Evolutionary conservation across 164 flowering plant genomes (phyloP).

Genomic region (Umbilicus rupestris): DNA sequence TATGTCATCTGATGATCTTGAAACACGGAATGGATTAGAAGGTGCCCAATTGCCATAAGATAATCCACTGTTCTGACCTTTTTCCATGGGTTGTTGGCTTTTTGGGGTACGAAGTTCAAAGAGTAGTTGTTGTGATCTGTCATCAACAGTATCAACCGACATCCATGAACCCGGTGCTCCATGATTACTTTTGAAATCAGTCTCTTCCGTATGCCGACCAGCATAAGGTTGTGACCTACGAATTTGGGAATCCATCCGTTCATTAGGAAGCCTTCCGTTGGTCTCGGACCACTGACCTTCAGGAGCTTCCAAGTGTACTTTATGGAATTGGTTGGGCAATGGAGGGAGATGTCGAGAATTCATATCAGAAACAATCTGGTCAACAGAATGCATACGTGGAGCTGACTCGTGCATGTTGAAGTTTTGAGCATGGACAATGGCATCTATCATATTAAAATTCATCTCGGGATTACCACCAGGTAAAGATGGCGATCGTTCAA

Average conservation of each 20-base stretch:
- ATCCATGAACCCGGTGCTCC: conserved; percentile 52
- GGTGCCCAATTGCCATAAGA: conserved; percentile 34
- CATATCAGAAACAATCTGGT: conserved; percentile 33
- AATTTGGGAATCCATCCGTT: conserved; percentile 41
- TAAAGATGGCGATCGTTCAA: conserved; percentile 47
- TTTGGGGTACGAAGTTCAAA: conserved; percentile 56
- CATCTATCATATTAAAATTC: conserved; percentile 39
- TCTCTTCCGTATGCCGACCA: conserved; percentile 37
- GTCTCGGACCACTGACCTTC: conserved; percentile 44
- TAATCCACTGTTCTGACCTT: conserved; percentile 21
- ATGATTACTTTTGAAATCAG: conserved; percentile 21
- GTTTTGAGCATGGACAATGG: conserved; percentile 38
- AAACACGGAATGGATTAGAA: conserved; percentile 30
- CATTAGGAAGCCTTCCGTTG: conserved; percentile 34
- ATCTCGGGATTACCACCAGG: conserved; percentile 41
- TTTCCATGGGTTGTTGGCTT: conserved; percentile 25
- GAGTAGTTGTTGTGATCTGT: conserved; percentile 39
- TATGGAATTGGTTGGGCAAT: conserved; percentile 34
- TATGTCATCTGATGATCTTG: conserved; percentile 27
- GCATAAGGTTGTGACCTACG: conserved; percentile 41
- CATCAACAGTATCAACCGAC: conserved; percentile 36
- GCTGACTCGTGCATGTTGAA: conserved; percentile 42
- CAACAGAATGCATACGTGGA: conserved; percentile 29
- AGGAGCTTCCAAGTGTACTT: conserved; percentile 30
- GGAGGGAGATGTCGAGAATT: conserved; percentile 29